A percentile compares a stretch with the other conserved stretches of the same genome.
Conservation (phyloP, 2,329 filamentous ascomycete species). For the Aureobasidium lini region DNA sequence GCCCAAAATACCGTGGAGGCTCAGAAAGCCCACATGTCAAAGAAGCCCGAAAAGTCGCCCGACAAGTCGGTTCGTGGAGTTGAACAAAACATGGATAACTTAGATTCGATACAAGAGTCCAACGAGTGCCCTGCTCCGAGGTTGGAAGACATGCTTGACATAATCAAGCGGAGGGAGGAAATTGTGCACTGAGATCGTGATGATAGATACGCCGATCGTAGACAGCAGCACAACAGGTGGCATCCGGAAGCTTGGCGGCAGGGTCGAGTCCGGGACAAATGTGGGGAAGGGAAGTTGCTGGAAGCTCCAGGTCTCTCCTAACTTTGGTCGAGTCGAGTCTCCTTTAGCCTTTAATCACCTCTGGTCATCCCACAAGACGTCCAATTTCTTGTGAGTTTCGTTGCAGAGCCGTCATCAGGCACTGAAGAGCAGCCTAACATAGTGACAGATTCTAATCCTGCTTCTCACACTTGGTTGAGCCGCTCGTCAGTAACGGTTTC, state of each 20-base stretch:
- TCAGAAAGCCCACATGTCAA: too few relatives aligned
- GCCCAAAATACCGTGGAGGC: too few relatives aligned
- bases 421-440: background rate
- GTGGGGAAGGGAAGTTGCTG: slow-evolving; percentile 8
- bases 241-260: background rate
- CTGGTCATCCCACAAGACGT: slow-evolving; percentile 6
- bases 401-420: background rate
- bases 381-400: background rate
- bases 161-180: too few relatives aligned
- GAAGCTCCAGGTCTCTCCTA: slow-evolving; percentile 7
- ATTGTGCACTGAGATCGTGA: too few relatives aligned
- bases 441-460: background rate
- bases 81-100: too few relatives aligned
- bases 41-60: too few relatives aligned
- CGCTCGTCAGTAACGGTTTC: slow-evolving; percentile 10
- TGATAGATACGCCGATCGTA: too few relatives aligned
- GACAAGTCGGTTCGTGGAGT: too few relatives aligned
- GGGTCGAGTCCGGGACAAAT: background rate
- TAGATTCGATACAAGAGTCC: too few relatives aligned
- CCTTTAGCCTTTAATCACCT: background rate
- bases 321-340: background rate
- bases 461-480: background rate
- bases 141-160: too few relatives aligned
- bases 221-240: background rate
- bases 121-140: too few relatives aligned